Percentiles rank a stretch among this genome's conserved stretches.
Conservation (phyloP, 2,329 filamentous ascomycete genomes). For the Cladosporium colombiae region DNA sequence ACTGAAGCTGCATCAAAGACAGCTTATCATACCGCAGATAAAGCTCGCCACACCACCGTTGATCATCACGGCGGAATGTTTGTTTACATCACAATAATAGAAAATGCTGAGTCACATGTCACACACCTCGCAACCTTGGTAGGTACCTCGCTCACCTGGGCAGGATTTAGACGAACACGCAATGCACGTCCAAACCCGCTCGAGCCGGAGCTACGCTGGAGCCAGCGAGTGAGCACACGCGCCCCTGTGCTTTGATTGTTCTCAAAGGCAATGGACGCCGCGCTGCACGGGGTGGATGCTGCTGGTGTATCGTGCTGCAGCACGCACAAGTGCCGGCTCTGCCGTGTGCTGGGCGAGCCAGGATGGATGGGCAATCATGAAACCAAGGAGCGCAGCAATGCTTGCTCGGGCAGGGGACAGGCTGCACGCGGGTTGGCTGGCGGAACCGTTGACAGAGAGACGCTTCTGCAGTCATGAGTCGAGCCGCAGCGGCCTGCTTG, state of each 20-base stretch:
- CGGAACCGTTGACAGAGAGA: constrained; percentile 8
- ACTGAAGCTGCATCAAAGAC: not conserved
- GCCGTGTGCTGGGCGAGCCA: constrained; percentile 1
- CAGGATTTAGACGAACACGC: not conserved
- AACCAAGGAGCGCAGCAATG: constrained; percentile 14
- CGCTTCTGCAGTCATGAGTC: constrained; percentile 3
- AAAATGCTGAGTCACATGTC: not conserved
- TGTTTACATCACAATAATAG: constrained; percentile 8
- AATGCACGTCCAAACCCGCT: constrained; percentile 3
- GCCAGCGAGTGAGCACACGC: not conserved
- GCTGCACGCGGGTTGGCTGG: constrained; percentile 3
- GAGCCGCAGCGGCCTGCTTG: not conserved
- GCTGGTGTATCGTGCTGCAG: constrained; percentile 1
- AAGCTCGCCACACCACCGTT: not conserved
- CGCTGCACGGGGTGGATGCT: not conserved
- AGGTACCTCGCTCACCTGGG: not conserved
- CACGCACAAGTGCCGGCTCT: not conserved
- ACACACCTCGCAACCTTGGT: not conserved
- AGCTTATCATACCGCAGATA: not conserved
- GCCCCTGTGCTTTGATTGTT: not conserved
- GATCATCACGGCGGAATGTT: not conserved
- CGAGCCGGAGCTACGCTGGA: not conserved
- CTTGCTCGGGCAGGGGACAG: constrained; percentile 13
- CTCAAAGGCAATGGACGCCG: constrained; percentile 7
- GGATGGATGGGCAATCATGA: constrained; percentile 9